A percentile compares a stretch with the other conserved stretches of the same genome.
Evolutionary conservation across 2,329 filamentous ascomycete species (phyloP).

Genomic region (Paraphoma sp.): DNA sequence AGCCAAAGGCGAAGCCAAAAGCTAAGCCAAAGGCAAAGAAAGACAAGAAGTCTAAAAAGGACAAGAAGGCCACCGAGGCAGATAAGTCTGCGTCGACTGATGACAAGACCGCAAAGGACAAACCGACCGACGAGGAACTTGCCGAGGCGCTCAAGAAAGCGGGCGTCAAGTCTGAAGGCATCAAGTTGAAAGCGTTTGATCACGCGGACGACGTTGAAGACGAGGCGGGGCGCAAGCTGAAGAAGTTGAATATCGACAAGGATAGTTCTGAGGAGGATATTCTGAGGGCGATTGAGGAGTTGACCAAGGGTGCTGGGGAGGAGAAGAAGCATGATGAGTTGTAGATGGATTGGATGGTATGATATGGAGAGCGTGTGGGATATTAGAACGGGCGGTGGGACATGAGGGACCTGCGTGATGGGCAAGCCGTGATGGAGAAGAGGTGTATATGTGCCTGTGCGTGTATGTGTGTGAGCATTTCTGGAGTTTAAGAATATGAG

Average conservation of each 20-base stretch:
- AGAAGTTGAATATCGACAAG: conserved; percentile 30
- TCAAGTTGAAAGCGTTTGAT: conserved; percentile 28
- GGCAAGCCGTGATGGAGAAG: not conserved
- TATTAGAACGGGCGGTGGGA: too few species aligned
- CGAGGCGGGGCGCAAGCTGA: conserved; percentile 27
- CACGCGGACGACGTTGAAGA: conserved; percentile 25
- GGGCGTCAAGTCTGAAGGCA: conserved; percentile 34
- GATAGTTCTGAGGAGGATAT: conserved; percentile 50
- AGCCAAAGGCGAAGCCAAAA: conserved; percentile 46
- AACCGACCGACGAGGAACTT: conserved; percentile 40
- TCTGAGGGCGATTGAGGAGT: conserved; percentile 58
- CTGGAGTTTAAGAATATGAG: not conserved
- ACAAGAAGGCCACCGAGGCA: conserved; percentile 18
- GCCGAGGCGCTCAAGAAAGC: conserved; percentile 40
- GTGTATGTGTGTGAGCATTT: not conserved
- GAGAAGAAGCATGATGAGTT: conserved; percentile 27
- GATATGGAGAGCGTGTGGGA: not conserved
- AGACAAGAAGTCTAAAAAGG: conserved; percentile 34
- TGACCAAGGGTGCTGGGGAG: conserved; percentile 21
- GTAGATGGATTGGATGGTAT: conserved; percentile 3
- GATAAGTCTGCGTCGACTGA: not conserved
- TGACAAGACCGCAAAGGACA: conserved; percentile 13
- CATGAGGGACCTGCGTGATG: too few species aligned
- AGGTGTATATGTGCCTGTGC: not conserved
- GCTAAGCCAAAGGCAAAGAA: conserved; percentile 33